Percentiles rank a stretch among this genome's conserved stretches.
phyloP scores from a whole-genome alignment of 768 basidiomycete species.

The Psilocybe subaeruginosa region DNA sequence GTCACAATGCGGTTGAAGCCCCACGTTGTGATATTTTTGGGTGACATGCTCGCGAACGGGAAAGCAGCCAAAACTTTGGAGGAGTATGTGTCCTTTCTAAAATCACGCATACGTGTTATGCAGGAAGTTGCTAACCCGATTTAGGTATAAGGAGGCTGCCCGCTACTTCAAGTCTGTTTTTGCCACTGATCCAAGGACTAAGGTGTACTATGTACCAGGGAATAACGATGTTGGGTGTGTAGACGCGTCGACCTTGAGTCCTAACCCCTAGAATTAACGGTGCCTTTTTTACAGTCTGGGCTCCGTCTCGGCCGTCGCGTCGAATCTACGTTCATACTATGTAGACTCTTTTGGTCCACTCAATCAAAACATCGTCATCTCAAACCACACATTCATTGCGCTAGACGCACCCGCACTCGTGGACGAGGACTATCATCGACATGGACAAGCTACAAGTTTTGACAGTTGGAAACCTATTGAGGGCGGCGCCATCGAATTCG shows the following conservation, averaged over 20 bases:
- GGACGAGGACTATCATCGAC: conserved; percentile 78
- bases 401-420: conserved; percentile 80
- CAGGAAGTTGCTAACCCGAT: neutral
- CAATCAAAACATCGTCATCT: conserved; percentile 62
- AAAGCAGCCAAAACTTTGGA: conserved; percentile 50
- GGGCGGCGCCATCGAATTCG: conserved; percentile 62
- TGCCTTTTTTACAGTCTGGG: conserved; percentile 48
- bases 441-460: conserved; percentile 50
- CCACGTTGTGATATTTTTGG: conserved; percentile 72
- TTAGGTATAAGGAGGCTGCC: conserved; percentile 64
- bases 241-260: neutral
- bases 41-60: conserved; percentile 76
- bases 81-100: conserved; percentile 35
- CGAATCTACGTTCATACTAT: conserved; percentile 61
- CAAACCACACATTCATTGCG: conserved; percentile 73
- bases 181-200: conserved; percentile 36
- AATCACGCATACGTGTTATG: neutral
- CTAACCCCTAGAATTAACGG: neutral
- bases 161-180: conserved; percentile 69
- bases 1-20: conserved; percentile 59
- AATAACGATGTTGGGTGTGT: conserved; percentile 79
- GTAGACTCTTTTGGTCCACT: conserved; percentile 66
- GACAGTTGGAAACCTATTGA: conserved; percentile 57
- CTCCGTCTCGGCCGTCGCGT: conserved; percentile 49
- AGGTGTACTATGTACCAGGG: conserved; percentile 70